phyloP scores from a whole-genome alignment of 106 monocot species.

The Cymbidium sinense region DNA sequence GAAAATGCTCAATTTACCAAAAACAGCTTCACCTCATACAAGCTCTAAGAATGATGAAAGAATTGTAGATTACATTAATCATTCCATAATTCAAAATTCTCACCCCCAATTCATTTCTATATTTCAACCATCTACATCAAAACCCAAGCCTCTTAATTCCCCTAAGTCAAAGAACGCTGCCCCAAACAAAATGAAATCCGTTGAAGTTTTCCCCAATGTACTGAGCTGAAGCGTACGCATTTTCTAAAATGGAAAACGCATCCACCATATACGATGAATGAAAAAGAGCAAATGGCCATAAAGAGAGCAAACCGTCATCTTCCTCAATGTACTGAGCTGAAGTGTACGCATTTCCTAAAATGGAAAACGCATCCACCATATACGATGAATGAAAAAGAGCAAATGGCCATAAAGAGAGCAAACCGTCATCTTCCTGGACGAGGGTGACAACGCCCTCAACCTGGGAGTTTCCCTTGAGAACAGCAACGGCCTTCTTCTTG shows the following conservation, averaged over 20 bases:
- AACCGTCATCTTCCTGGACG: slow-evolving; percentile 53
- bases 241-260: background rate
- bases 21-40: background rate
- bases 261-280: no score
- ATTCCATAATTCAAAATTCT: background rate
- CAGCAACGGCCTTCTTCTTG: slow-evolving; percentile 69
- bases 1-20: background rate
- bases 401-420: background rate
- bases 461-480: slow-evolving; percentile 56
- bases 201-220: background rate
- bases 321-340: background rate
- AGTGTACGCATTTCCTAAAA: background rate
- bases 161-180: background rate
- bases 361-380: background rate
- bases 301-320: no score
- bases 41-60: background rate
- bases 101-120: background rate
- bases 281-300: no score
- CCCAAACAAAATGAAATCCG: background rate
- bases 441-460: slow-evolving; percentile 75
- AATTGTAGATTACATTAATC: background rate
- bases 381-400: no score
- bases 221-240: background rate
- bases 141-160: background rate
- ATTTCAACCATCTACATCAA: background rate